Conservation (phyloP, 805 yeast species). For the Spathaspora girioi region DNA sequence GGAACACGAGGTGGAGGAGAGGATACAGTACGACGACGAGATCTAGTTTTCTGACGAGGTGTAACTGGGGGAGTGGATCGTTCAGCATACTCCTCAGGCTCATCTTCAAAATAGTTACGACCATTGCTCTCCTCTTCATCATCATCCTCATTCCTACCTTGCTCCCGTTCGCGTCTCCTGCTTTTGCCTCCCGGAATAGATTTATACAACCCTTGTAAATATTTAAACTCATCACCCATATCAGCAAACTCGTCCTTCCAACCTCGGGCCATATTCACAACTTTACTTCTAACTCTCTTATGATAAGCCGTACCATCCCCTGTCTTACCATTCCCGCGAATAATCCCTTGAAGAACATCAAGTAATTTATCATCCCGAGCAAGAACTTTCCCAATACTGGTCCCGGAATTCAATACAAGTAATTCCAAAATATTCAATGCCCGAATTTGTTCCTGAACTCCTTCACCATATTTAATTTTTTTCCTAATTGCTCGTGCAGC, state of each 20-base stretch:
- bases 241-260: slow-evolving; percentile 65
- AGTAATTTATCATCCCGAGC: slow-evolving; percentile 68
- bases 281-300: slow-evolving; percentile 42
- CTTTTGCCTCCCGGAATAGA: slow-evolving; percentile 34
- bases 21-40: too few species aligned
- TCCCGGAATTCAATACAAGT: slow-evolving; percentile 41
- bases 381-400: slow-evolving; percentile 36
- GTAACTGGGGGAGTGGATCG: neutral
- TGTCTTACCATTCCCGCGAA: slow-evolving; percentile 34
- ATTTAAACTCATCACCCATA: slow-evolving; percentile 41
- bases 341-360: slow-evolving; percentile 56
- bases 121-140: neutral
- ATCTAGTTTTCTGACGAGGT: neutral
- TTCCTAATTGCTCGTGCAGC: slow-evolving; percentile 91
- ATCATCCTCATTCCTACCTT: slow-evolving; percentile 6
- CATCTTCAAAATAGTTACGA: neutral
- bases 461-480: slow-evolving; percentile 78
- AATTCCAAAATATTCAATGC: slow-evolving; percentile 49
- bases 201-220: slow-evolving; percentile 45
- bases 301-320: slow-evolving; percentile 36
- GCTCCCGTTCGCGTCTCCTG: slow-evolving; percentile 1
- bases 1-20: neutral
- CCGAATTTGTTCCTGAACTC: slow-evolving; percentile 55
- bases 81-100: neutral
- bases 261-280: slow-evolving; percentile 49